These are phyloP conservation scores for Daedaleopsis sinensis DNA, from an alignment of 768 basidiomycete species.

Conservation along the genomic window DNA sequence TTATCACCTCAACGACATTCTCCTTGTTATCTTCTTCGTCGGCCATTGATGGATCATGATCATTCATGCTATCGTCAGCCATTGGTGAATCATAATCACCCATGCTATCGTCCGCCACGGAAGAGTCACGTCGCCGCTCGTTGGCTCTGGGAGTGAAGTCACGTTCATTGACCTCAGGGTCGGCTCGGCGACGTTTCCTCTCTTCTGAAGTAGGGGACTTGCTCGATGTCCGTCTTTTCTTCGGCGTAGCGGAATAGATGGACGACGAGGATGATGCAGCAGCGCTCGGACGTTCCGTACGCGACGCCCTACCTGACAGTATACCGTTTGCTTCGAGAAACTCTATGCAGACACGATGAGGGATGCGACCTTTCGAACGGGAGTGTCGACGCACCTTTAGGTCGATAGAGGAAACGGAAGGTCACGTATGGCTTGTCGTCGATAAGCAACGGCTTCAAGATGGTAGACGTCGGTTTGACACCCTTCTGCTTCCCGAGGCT, in stretches of 20 bases:
- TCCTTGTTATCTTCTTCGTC: neutral
- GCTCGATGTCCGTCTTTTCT: neutral
- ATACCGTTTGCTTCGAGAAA: slow-evolving; percentile 13
- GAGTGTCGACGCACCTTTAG: slow-evolving; percentile 6
- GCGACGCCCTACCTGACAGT: neutral
- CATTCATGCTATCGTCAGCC: neutral
- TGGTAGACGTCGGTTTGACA: neutral
- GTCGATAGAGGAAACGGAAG: slow-evolving; percentile 20
- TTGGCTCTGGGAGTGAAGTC: neutral
- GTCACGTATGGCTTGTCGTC: slow-evolving; percentile 16
- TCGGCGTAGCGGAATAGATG: neutral
- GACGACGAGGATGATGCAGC: neutral
- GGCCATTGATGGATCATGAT: neutral
- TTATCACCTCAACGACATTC: neutral
- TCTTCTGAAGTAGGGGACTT: neutral
- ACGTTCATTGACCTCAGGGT: neutral
- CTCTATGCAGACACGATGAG: neutral
- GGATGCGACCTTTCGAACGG: neutral
- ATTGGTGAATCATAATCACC: neutral
- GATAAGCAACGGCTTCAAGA: slow-evolving; percentile 10
- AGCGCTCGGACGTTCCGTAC: neutral
- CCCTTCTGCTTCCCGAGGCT: slow-evolving; percentile 1
- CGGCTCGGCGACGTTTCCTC: neutral
- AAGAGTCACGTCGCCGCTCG: neutral
- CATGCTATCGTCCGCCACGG: neutral